Evolutionary conservation across 208 protist species (phyloP).

Genomic region (Dictyostelium gargantuum): DNA sequence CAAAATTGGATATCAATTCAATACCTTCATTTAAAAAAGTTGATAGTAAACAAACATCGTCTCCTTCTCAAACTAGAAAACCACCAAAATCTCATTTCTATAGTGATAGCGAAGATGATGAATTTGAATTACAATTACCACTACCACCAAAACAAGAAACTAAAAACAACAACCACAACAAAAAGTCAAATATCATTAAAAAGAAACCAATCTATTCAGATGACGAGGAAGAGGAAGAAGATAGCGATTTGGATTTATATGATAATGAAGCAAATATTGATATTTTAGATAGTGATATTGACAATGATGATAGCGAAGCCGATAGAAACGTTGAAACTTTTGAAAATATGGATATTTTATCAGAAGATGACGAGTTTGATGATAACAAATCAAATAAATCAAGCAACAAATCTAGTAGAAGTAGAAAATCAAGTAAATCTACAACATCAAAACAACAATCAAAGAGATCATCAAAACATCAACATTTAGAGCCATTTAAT

Average conservation of each 20-base stretch:
- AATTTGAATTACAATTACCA: not conserved
- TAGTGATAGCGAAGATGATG: not conserved
- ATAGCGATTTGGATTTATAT: not conserved
- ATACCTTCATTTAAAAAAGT: slow-evolving; percentile 52
- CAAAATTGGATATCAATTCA: not conserved
- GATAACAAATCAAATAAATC: not conserved
- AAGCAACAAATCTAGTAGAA: not conserved
- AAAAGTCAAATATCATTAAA: not conserved
- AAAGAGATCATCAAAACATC: not conserved
- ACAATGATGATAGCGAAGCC: not conserved
- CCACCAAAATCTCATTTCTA: not conserved
- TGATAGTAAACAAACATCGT: not conserved
- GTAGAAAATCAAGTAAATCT: not conserved
- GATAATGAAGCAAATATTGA: not conserved
- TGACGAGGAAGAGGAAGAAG: not conserved
- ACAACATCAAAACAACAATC: not conserved
- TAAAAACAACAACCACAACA: not conserved
- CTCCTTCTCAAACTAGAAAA: not conserved
- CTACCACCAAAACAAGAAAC: not conserved
- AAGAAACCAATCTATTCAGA: not conserved
- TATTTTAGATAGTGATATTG: not conserved
- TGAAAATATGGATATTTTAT: not conserved
- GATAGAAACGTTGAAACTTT: not conserved
- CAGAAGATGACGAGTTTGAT: not conserved
- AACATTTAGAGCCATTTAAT: too few species aligned